phyloP scores from a whole-genome alignment of 2,329 filamentous ascomycete genomes.

The Coniochaeta ligniaria region DNA sequence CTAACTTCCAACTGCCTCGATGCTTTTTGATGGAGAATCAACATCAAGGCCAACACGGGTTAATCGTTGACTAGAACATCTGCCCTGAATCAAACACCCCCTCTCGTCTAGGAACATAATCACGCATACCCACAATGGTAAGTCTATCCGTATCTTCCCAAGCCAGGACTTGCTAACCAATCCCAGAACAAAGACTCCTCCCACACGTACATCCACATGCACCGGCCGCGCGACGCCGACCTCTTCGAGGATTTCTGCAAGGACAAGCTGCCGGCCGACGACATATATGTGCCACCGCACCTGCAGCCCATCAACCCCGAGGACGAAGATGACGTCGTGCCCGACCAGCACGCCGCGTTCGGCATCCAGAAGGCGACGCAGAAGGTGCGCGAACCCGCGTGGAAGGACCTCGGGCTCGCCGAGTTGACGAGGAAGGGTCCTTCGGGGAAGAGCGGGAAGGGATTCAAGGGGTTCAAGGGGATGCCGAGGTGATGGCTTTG shows the following conservation, averaged over 20 bases:
- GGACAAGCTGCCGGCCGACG: slow-evolving; percentile 65
- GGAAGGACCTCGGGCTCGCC: slow-evolving; percentile 71
- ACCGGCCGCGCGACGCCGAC: slow-evolving; percentile 64
- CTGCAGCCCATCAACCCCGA: slow-evolving; percentile 80
- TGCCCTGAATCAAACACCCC: background rate
- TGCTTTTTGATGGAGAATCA: background rate
- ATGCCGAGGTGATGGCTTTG: slow-evolving; percentile 23
- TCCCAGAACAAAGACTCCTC: slow-evolving; percentile 65
- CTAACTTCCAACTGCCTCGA: no score
- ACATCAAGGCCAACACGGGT: background rate
- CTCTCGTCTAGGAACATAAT: background rate
- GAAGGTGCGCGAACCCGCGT: slow-evolving; percentile 61
- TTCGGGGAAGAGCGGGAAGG: slow-evolving; percentile 10
- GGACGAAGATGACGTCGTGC: slow-evolving; percentile 82
- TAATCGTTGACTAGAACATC: background rate
- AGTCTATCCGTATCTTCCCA: background rate
- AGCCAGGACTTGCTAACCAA: background rate
- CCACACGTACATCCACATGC: slow-evolving; percentile 72
- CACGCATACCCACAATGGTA: background rate
- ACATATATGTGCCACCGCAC: slow-evolving; percentile 73
- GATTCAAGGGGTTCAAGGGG: slow-evolving; percentile 22
- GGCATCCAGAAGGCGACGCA: slow-evolving; percentile 78
- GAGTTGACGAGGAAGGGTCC: slow-evolving; percentile 63
- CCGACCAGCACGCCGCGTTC: slow-evolving; percentile 82
- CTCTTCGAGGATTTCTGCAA: slow-evolving; percentile 72